Evolutionary conservation across 2,329 filamentous ascomycete genomes (phyloP).

Genomic region (Calonectria pseudoturangicola): DNA sequence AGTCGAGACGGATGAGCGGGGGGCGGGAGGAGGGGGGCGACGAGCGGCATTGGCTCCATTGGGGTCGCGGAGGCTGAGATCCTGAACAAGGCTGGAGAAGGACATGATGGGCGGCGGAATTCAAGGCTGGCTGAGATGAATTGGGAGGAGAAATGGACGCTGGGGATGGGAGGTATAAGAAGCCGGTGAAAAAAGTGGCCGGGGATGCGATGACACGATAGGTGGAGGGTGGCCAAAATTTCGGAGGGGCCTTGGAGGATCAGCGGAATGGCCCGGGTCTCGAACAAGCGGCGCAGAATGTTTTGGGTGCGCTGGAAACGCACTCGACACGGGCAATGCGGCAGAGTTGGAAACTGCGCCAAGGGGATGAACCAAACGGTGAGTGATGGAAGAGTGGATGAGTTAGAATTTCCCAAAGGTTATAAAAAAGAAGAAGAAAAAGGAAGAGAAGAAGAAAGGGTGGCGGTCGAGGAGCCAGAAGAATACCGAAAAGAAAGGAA

Average conservation of each 20-base stretch:
- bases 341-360: constrained; percentile 29
- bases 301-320: constrained; percentile 6
- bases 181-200: constrained; percentile 33
- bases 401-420: background rate
- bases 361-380: constrained; percentile 23
- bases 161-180: constrained; percentile 33
- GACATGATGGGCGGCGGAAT: constrained; percentile 69
- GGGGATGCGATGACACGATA: constrained; percentile 40
- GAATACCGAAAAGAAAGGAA: constrained; percentile 17
- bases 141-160: constrained; percentile 18
- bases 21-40: constrained; percentile 63
- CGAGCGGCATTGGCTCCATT: constrained; percentile 66
- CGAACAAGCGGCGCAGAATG: constrained; percentile 16
- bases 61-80: constrained; percentile 76
- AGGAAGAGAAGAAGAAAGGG: constrained; percentile 30
- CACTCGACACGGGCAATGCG: constrained; percentile 13
- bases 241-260: constrained; percentile 42
- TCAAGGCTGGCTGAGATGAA: constrained; percentile 28
- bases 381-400: constrained; percentile 10
- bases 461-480: constrained; percentile 14
- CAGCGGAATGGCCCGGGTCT: constrained; percentile 48
- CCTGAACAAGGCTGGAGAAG: constrained; percentile 80
- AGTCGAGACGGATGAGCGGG: constrained; percentile 71
- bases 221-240: constrained; percentile 51
- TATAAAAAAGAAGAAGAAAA: constrained; percentile 7